Percentiles rank a stretch among this genome's conserved stretches.
These are phyloP conservation scores for Kockovaella imperatae DNA, from an alignment of 768 basidiomycete genomes.

Conservation along the genomic window DNA sequence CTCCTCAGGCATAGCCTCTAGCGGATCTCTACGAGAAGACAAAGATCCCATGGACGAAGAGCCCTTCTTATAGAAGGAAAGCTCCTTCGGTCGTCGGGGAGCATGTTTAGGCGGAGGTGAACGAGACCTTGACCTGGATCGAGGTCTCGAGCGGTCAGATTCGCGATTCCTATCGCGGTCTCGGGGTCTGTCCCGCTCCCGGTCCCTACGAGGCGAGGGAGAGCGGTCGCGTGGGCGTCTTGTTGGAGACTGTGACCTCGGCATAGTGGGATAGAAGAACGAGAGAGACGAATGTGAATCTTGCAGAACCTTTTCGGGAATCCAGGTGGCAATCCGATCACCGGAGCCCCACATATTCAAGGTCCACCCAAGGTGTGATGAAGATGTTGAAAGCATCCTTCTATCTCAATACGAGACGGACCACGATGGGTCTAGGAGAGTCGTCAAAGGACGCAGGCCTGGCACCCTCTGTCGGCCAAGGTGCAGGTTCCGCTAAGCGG, in stretches of 20 bases:
- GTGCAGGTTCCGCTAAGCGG: not conserved
- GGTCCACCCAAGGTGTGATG: too few relatives aligned
- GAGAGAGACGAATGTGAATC: not conserved
- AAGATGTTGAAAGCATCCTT: too few relatives aligned
- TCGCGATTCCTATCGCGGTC: conserved; percentile 3
- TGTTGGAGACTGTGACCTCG: conserved; percentile 26
- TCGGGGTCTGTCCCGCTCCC: conserved; percentile 5
- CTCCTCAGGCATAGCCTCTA: conserved; percentile 22
- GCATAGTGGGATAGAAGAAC: conserved; percentile 12
- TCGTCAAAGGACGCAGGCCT: too few relatives aligned
- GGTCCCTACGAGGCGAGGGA: conserved; percentile 6
- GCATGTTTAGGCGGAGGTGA: not conserved
- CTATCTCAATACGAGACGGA: too few relatives aligned
- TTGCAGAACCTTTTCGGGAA: too few relatives aligned
- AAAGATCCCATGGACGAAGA: conserved; percentile 27
- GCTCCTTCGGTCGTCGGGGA: conserved; percentile 34
- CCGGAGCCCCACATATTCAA: too few relatives aligned
- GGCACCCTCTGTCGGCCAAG: too few relatives aligned
- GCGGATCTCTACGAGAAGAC: conserved; percentile 31
- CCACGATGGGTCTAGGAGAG: too few relatives aligned
- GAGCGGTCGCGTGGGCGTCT: conserved; percentile 12
- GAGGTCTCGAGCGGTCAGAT: conserved; percentile 1
- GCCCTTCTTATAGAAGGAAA: conserved; percentile 44
- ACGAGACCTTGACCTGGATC: conserved; percentile 25
- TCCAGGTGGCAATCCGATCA: too few relatives aligned